Conservation (phyloP, 176 grass and related monocot genomes). For the Oryza longistaminata region DNA sequence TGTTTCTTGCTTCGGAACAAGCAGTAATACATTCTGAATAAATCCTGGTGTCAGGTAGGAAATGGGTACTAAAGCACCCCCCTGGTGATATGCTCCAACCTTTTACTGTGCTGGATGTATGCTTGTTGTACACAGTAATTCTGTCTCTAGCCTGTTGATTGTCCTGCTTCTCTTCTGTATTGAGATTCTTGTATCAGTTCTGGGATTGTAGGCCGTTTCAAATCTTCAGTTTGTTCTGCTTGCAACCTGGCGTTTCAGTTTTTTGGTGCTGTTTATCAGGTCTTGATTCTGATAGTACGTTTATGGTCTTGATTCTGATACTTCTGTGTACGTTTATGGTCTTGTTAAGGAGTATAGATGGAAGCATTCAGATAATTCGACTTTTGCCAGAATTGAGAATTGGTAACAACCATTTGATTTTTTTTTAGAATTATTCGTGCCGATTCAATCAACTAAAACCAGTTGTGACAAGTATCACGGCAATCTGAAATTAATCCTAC, state of each 20-base stretch:
- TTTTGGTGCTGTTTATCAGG: background rate
- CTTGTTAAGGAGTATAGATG: background rate
- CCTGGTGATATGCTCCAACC: background rate
- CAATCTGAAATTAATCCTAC: background rate
- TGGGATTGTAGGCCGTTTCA: background rate
- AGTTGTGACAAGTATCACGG: background rate
- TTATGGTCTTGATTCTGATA: too few species aligned
- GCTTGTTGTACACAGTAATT: background rate
- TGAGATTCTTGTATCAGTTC: background rate
- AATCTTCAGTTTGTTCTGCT: background rate
- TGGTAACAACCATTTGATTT: too few species aligned
- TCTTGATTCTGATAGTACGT: background rate
- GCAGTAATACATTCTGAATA: slow-evolving; percentile 30
- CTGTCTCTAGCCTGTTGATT: background rate
- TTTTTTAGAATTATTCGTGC: too few species aligned
- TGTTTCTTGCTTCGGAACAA: slow-evolving; percentile 27
- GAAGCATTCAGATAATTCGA: background rate
- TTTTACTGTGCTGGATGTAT: background rate
- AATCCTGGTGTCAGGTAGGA: slow-evolving; percentile 30
- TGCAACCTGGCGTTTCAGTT: background rate
- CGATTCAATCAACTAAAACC: background rate
- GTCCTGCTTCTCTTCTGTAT: background rate
- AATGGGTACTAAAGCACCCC: background rate
- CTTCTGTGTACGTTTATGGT: background rate
- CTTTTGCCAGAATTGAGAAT: background rate